Evolutionary conservation across 306 rosid species (phyloP), one percentile per base, ranked within the genome.

Genomic region (Senna tora): DNA sequence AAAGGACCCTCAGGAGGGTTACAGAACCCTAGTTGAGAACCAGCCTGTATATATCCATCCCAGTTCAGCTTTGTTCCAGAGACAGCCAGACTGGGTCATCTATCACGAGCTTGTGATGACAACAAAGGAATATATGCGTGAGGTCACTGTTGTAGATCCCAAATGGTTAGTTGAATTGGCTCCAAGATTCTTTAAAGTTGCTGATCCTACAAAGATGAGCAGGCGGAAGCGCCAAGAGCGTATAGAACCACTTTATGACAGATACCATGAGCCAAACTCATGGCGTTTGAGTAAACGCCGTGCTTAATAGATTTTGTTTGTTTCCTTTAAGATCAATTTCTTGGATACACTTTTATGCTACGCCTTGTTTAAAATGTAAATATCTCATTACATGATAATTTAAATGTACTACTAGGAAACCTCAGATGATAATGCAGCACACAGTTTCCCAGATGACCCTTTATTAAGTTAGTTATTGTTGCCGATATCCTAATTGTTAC

Each of bases 51-150:
- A 88, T 79, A 88, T 93, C 73, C 96, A 87, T 75, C 93, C 94
- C 0, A 86, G 94, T 82, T 87, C 93, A 17, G 97, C 87, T 9
- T 80, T 89, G 75, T 91, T 91, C 77, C 93, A 86, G 76, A 84
- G 96, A 67, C 98, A 92, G 38, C 98, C 96, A 17, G 96, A 87
- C 68, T 92, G 96, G 98, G 92, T 90, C 71, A 92, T 88, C 75
- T 88, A 90, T 90, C 93, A 92, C 76, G 98, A 92, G 79, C 89
- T 90, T 34, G 96, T 92, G 72, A 89, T 92, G 98, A 89, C 98
- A 49, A 85, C 92, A 12, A 88, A 92, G 63, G 96, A 92, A 76
- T 92, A 92, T 67, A 92, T 90, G 95, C 89, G 91, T 1, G 96
- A 88, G 81, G 91, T 90, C 76, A 90, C 96, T 2, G 91, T 85